Conservation (phyloP, 345 rosid genomes). For the Jatropha curcas region DNA sequence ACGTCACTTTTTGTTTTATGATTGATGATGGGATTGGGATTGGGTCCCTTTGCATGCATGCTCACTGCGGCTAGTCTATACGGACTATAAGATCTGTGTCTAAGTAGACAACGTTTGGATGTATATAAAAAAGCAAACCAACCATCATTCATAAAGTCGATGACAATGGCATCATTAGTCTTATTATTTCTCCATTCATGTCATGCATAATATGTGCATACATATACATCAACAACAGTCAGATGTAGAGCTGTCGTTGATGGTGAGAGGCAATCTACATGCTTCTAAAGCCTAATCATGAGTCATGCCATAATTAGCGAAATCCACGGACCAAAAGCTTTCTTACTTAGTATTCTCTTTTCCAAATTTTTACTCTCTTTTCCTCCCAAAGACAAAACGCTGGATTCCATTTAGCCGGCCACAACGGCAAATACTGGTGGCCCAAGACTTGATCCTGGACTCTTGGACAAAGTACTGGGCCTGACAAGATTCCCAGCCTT, state of each 20-base stretch:
- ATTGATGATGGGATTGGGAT: conserved; percentile 24
- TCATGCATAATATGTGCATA: neutral
- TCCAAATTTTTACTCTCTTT: neutral
- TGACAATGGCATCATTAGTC: neutral
- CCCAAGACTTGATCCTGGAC: neutral
- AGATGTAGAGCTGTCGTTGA: no score
- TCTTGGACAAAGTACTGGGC: neutral
- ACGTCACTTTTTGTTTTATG: conserved; percentile 24
- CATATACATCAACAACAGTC: neutral
- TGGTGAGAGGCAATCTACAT: neutral
- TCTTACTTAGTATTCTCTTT: no score
- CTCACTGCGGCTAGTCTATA: neutral
- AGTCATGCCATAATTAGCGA: no score
- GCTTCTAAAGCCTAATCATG: neutral
- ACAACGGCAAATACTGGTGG: neutral
- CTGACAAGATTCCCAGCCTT: no score
- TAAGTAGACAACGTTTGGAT: conserved; percentile 23
- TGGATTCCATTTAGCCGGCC: no score
- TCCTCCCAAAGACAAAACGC: no score
- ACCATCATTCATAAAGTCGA: neutral
- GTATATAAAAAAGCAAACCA: conserved; percentile 2
- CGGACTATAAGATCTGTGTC: neutral
- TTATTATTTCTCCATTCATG: neutral
- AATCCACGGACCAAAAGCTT: no score
- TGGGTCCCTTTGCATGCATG: conserved; percentile 27